Percentiles rank a stretch among this genome's conserved stretches.
phyloP scores from a whole-genome alignment of 371 early-diverging fungal genomes.

The Syncephalastrum monosporum region DNA sequence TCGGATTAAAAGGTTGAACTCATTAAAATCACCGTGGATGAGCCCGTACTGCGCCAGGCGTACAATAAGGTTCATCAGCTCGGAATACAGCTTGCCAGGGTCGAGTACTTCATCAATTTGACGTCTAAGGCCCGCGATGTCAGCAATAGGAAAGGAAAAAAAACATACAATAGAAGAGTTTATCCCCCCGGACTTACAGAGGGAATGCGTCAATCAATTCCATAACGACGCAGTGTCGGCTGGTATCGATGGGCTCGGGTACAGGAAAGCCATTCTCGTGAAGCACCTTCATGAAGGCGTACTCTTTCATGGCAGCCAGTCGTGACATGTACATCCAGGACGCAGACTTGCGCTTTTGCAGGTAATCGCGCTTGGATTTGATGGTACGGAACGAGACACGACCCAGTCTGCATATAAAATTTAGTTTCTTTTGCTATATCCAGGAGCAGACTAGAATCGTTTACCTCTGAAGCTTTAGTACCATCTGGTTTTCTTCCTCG shows the following conservation, averaged over 20 bases:
- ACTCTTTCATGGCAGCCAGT: conserved; percentile 96
- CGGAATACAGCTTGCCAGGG: conserved; percentile 90
- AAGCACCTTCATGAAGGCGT: conserved; percentile 93
- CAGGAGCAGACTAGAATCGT: background rate
- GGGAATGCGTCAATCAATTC: conserved; percentile 93
- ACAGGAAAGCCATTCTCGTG: conserved; percentile 96
- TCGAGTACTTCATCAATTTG: conserved; percentile 85
- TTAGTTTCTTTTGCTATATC: background rate
- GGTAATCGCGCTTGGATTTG: conserved; percentile 97
- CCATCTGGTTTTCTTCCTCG: conserved; percentile 82
- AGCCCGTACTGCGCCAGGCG: conserved; percentile 94
- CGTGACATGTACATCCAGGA: conserved; percentile 99
- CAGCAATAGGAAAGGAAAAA: conserved; percentile 5
- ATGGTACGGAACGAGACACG: conserved; percentile 98
- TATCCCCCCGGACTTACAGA: conserved; percentile 49
- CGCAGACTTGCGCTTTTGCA: conserved; percentile 85
- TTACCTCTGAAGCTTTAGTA: conserved; percentile 90
- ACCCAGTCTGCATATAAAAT: conserved; percentile 69
- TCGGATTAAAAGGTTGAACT: conserved; percentile 97
- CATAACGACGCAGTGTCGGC: conserved; percentile 99
- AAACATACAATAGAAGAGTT: too few relatives aligned
- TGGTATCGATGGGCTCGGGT: conserved; percentile 91
- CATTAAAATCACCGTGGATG: conserved; percentile 99
- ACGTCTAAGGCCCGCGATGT: conserved; percentile 42
- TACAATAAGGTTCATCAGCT: conserved; percentile 94